Conservation (phyloP, 2,329 filamentous ascomycete genomes). For the Claviceps quebecensis region DNA sequence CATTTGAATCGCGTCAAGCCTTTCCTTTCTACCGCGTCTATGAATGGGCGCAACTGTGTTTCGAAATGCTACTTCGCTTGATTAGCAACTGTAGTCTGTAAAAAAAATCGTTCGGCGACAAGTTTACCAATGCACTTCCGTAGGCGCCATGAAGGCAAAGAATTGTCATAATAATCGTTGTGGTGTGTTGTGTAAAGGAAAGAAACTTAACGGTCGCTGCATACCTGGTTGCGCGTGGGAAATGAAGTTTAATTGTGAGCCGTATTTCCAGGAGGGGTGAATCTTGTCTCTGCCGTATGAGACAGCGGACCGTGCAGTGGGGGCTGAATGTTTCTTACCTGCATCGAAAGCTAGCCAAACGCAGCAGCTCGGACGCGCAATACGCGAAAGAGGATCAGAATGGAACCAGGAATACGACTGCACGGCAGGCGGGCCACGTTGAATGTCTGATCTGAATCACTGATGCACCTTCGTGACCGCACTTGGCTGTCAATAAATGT, state of each 20-base stretch:
- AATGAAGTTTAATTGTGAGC: too few relatives aligned
- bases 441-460: background rate
- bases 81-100: background rate
- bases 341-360: background rate
- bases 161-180: background rate
- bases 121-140: constrained; percentile 1
- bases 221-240: too few relatives aligned
- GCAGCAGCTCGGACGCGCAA: background rate
- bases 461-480: background rate
- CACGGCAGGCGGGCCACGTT: background rate
- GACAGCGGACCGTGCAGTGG: background rate
- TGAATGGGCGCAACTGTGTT: constrained; percentile 1
- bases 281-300: background rate
- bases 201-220: too few relatives aligned
- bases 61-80: background rate
- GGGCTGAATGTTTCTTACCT: background rate
- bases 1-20: constrained; percentile 1
- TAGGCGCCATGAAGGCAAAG: constrained; percentile 5
- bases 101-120: too few relatives aligned
- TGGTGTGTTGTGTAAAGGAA: background rate
- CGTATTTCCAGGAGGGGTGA: background rate
- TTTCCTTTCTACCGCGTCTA: background rate
- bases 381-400: background rate
- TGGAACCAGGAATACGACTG: background rate
- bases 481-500: background rate